Percentiles rank a stretch among this genome's conserved stretches.
These are phyloP conservation scores for Globisporangium irregulare DNA, from an alignment of 352 stramenopile genomes.

Conservation along the genomic window DNA sequence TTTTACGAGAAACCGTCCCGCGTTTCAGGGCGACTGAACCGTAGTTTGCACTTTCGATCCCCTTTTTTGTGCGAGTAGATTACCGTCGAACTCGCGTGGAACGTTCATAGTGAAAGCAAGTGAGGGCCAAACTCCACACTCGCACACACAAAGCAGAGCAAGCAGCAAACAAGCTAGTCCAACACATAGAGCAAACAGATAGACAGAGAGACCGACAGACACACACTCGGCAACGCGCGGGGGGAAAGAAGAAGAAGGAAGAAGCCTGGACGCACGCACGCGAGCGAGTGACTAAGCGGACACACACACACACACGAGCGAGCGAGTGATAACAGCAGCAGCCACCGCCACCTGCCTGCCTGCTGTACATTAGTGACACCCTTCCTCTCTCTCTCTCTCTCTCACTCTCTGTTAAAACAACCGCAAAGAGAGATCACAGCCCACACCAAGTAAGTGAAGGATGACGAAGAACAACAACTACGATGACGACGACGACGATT, in stretches of 20 bases:
- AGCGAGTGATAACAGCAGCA: not conserved
- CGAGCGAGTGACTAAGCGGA: not conserved
- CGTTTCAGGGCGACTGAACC: not conserved
- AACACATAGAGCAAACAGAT: not conserved
- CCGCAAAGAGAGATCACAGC: not conserved
- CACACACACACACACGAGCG: not conserved
- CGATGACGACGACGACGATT: conserved; percentile 83
- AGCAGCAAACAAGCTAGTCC: not conserved
- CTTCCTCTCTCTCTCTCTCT: not conserved
- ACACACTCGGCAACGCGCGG: not conserved
- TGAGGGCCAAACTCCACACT: not conserved
- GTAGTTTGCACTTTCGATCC: not conserved
- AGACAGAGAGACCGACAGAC: not conserved
- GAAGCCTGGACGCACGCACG: not conserved
- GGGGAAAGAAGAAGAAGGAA: not conserved
- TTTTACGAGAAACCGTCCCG: not conserved
- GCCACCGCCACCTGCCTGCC: not conserved
- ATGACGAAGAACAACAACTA: conserved; percentile 79
- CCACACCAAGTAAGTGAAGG: not conserved
- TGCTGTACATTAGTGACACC: not conserved
- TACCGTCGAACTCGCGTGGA: too few relatives aligned
- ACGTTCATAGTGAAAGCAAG: not conserved
- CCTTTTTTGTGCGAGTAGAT: too few relatives aligned
- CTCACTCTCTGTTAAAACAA: not conserved
- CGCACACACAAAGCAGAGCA: not conserved